A percentile compares a stretch with the other conserved stretches of the same genome.
Conservation (phyloP, 768 basidiomycete genomes). For the Scleroderma citrinum region DNA sequence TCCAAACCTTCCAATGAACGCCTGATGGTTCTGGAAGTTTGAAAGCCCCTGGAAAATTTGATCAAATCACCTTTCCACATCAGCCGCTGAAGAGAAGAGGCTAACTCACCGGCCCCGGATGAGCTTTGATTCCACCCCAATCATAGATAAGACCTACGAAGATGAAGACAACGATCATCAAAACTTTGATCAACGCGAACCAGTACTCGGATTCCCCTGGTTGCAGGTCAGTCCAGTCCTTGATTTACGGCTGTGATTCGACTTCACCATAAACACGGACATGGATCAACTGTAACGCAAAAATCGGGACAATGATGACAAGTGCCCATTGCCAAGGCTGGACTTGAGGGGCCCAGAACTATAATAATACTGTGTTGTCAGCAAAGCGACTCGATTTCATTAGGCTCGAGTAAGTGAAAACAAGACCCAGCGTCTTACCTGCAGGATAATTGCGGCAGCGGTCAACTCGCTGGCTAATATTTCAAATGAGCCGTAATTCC, state of each 20-base stretch:
- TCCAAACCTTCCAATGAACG: constrained; percentile 48
- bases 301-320: constrained; percentile 48
- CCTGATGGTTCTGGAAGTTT: constrained; percentile 45
- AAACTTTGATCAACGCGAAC: constrained; percentile 59
- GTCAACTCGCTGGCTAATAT: constrained; percentile 50
- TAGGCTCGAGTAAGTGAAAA: background rate
- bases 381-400: background rate
- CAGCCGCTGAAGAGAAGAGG: background rate
- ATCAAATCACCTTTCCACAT: background rate
- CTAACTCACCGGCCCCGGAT: constrained; percentile 54
- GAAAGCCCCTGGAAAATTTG: constrained; percentile 37
- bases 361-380: background rate
- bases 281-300: constrained; percentile 48
- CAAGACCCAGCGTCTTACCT: constrained; percentile 19
- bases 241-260: background rate
- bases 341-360: constrained; percentile 43
- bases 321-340: constrained; percentile 53
- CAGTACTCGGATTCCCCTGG: constrained; percentile 59
- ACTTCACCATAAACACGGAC: constrained; percentile 49
- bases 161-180: constrained; percentile 58
- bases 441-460: constrained; percentile 49
- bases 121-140: constrained; percentile 53
- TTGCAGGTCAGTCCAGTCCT: background rate
- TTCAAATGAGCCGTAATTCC: constrained; percentile 12
- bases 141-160: constrained; percentile 56